These are phyloP conservation scores for Ustilago trichophora DNA, from an alignment of 1,284 basidiomycete genomes.

Conservation along the genomic window DNA sequence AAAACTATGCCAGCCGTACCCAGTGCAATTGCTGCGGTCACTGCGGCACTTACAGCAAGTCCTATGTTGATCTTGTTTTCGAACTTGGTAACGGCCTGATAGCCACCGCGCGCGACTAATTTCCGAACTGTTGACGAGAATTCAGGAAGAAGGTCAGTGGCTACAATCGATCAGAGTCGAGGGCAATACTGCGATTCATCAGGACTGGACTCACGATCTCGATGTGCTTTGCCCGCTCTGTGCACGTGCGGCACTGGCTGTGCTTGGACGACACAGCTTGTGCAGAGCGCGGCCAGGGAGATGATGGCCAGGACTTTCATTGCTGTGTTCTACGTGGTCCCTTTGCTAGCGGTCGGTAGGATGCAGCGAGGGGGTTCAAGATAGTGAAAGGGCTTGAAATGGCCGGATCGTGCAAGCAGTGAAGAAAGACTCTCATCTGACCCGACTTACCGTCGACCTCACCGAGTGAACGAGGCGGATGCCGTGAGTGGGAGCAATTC, in stretches of 20 bases:
- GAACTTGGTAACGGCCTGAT: conserved; percentile 2
- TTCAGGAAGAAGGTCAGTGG: not conserved
- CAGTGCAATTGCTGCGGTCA: not conserved
- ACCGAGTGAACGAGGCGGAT: no score
- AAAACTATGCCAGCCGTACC: not conserved
- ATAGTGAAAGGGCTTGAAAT: not conserved
- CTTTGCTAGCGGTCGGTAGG: no score
- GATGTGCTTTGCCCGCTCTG: not conserved
- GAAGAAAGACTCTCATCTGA: not conserved
- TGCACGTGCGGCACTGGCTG: conserved; percentile 1
- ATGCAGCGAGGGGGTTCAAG: no score
- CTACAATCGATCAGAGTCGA: not conserved
- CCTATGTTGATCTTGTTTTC: conserved; percentile 7
- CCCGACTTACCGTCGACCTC: no score
- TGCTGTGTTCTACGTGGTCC: not conserved
- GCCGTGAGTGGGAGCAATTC: not conserved
- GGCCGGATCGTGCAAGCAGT: not conserved
- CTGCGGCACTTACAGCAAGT: not conserved
- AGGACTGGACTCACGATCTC: no score
- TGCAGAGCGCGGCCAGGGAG: not conserved
- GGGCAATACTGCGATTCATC: no score
- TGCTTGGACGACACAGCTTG: not conserved
- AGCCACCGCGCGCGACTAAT: not conserved
- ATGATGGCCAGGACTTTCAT: conserved; percentile 1
- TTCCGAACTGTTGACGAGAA: conserved; percentile 3